Evolutionary conservation across 148 eudicot genomes (phyloP).

Genomic region (Rhododendron griersonianum): DNA sequence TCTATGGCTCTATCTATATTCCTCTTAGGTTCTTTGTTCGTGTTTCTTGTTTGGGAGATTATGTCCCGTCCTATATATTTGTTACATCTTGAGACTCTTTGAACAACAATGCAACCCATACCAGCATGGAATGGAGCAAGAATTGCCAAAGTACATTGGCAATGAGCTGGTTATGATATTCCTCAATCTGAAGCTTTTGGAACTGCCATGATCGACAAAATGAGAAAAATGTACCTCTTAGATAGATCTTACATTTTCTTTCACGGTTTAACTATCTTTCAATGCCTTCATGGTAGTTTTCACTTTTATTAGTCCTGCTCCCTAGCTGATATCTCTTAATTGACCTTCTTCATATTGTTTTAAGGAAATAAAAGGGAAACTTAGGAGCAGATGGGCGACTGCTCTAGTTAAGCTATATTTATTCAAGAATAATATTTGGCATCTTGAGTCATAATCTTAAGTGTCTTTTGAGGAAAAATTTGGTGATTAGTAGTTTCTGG

Average conservation of each 20-base stretch:
- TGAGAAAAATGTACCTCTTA: neutral
- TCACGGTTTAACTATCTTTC: neutral
- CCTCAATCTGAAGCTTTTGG: neutral
- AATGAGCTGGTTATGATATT: neutral
- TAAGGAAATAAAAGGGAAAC: neutral
- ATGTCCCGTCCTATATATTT: neutral
- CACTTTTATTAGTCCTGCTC: neutral
- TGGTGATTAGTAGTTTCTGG: neutral
- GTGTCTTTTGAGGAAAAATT: neutral
- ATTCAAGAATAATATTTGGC: neutral
- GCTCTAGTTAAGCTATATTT: neutral
- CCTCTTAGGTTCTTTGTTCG: neutral
- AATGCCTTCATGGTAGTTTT: neutral
- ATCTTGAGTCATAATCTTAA: neutral
- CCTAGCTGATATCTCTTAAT: neutral
- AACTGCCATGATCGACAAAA: neutral
- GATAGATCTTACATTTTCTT: neutral
- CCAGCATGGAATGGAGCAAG: neutral
- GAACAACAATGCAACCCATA: neutral
- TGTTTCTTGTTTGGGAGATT: neutral
- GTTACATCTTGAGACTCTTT: neutral
- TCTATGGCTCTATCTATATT: neutral
- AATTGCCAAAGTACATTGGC: neutral
- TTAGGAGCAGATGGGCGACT: neutral
- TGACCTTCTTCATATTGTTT: neutral